Evolutionary conservation across 2,329 filamentous ascomycete species (phyloP), one percentile per base, ranked within the genome.

Genomic region (Aspergillus fructus): DNA sequence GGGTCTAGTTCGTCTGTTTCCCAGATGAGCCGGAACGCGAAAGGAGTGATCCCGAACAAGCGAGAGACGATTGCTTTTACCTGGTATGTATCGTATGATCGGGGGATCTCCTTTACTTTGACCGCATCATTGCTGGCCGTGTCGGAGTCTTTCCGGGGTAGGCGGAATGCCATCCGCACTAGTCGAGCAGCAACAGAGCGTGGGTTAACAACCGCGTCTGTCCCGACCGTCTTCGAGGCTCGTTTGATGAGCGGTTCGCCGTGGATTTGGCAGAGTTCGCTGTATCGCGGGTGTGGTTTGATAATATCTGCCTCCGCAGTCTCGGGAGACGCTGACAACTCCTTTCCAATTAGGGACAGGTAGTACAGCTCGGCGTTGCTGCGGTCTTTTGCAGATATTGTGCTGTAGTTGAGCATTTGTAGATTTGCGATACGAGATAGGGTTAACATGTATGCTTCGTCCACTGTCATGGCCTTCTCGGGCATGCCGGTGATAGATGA

Each of bases 341-440:
- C 90, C 61, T 86, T 87, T 11, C 84, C 89, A 57, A 97, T 94
- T 53, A 89, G 84, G 0, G 88, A 90, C 11, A 97, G 84, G 72
- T 99, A 99, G 72, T 96, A 99, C 68, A 93, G 88, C 66, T 97
- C 94, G 4, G 92, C 92, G 68, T 97, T 94, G 53, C 85, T 81
- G 17, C 93, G 86, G 71, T 97, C 93, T 42, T 88, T 85, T 1
- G 79, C 65, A 0, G 86, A 87, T 64, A 97, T 87, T 15, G 79
- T 77, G 61, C 86, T 75, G 63, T 76, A 78, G 59, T 80, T 79
- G 17, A 97, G 81, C 1, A 79, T 81, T 53, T 82, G 82, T 9
- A 97, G 82, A 1, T 78, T 77, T 1, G 83, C 82, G 1, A 97
- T 79, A 2, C 92, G 89, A 27, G 88, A 90, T 24, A 96, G 79